Evolutionary conservation across 1,284 basidiomycete species (phyloP).

Genomic region (Rhodofomes roseus): DNA sequence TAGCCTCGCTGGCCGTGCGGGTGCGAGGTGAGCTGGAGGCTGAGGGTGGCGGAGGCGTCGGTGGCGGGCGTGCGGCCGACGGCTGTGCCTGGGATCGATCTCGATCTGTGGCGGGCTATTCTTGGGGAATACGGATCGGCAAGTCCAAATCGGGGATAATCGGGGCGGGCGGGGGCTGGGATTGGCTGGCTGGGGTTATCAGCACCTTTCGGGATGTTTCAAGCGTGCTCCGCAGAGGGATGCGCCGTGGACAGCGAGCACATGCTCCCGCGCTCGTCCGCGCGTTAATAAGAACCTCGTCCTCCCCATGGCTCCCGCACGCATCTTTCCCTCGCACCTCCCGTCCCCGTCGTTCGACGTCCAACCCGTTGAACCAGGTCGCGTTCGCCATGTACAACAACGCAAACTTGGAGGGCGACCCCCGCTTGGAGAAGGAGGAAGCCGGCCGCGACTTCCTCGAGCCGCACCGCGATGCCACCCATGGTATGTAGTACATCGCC

Average conservation of each 20-base stretch:
- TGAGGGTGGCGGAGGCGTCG: background rate
- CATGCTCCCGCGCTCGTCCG: background rate
- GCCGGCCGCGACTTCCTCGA: conserved; percentile 8
- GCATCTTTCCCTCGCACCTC: background rate
- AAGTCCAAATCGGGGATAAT: background rate
- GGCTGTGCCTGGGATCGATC: background rate
- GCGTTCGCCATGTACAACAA: conserved; percentile 5
- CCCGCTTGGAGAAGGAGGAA: conserved; percentile 8
- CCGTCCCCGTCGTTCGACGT: background rate
- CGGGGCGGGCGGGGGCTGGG: background rate
- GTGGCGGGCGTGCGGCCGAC: background rate
- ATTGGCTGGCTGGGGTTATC: background rate
- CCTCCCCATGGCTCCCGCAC: background rate
- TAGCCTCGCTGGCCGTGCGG: background rate
- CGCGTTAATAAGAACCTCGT: background rate
- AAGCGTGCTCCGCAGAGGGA: background rate
- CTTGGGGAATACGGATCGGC: background rate
- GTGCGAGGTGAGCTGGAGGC: background rate
- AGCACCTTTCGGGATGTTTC: background rate
- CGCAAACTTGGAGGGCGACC: conserved; percentile 8
- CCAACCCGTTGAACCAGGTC: background rate
- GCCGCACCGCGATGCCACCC: background rate
- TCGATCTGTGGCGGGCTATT: background rate
- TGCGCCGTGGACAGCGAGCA: background rate
- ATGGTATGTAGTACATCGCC: background rate